phyloP scores from a whole-genome alignment of 2,329 filamentous ascomycete species.

The Fonsecaea pugnacius region DNA sequence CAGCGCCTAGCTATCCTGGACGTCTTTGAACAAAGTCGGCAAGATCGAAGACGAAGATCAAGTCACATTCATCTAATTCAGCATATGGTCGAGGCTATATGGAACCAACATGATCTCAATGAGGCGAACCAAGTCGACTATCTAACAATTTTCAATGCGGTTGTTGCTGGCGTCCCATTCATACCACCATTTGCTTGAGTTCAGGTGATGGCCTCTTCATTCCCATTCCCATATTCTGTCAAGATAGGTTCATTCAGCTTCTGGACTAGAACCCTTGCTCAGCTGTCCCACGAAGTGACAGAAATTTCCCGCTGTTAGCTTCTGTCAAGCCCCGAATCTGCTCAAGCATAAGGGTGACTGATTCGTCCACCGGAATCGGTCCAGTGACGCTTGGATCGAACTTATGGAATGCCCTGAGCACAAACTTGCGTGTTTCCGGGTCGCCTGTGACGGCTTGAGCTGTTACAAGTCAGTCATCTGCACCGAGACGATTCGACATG shows the following conservation, averaged over 20 bases:
- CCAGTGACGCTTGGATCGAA: neutral
- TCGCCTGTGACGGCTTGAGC: neutral
- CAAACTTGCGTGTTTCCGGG: neutral
- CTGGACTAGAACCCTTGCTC: neutral
- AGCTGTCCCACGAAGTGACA: neutral
- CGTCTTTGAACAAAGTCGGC: conserved; percentile 28
- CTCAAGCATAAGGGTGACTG: neutral
- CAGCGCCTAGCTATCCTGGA: conserved; percentile 28
- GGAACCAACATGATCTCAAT: conserved; percentile 32
- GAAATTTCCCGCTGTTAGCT: neutral
- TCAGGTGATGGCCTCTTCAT: conserved; percentile 16
- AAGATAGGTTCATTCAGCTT: neutral
- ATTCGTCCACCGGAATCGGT: neutral
- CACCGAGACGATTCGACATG: conserved; percentile 7
- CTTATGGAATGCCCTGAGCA: neutral
- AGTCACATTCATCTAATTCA: conserved; percentile 32
- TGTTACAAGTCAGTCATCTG: neutral
- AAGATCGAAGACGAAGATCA: conserved; percentile 29
- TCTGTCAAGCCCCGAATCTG: neutral
- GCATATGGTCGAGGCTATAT: conserved; percentile 30
- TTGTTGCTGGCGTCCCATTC: conserved; percentile 30
- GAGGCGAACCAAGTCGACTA: conserved; percentile 27
- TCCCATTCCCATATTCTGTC: neutral
- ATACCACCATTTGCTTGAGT: conserved; percentile 31
- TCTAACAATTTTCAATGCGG: conserved; percentile 29